Percentiles rank a stretch among this genome's conserved stretches.
Evolutionary conservation across 1,139 yeast species (phyloP).

Genomic region (Geotrichum aggregatum): DNA sequence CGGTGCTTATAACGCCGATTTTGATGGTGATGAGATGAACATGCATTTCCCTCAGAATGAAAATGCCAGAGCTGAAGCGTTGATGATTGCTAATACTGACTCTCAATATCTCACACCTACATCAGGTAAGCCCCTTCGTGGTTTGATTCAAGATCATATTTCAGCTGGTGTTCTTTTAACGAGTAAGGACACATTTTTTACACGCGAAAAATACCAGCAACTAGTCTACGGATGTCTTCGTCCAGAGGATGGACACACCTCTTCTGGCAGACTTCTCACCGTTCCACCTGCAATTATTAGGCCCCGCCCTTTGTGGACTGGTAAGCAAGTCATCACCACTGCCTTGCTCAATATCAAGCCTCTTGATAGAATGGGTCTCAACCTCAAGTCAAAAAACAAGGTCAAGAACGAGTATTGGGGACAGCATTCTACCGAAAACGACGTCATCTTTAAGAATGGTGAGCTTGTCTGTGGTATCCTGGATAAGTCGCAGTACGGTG

Average conservation of each 20-base stretch:
- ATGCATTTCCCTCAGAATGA: slow-evolving; percentile 99
- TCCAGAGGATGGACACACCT: slow-evolving; percentile 97
- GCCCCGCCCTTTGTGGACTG: slow-evolving; percentile 96
- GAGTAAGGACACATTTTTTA: slow-evolving; percentile 83
- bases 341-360: slow-evolving; percentile 80
- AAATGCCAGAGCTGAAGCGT: slow-evolving; percentile 95
- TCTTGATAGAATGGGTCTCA: slow-evolving; percentile 81
- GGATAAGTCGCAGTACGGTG: slow-evolving; percentile 98
- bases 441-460: slow-evolving; percentile 81
- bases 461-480: slow-evolving; percentile 85
- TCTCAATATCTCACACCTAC: slow-evolving; percentile 97
- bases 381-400: slow-evolving; percentile 77
- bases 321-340: slow-evolving; percentile 94
- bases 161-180: slow-evolving; percentile 99
- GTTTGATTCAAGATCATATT: slow-evolving; percentile 97
- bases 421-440: slow-evolving; percentile 71
- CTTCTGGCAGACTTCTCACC: slow-evolving; percentile 60
- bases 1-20: slow-evolving; percentile 98
- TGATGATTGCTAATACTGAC: slow-evolving; percentile 91
- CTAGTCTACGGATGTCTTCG: slow-evolving; percentile 88
- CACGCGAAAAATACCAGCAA: slow-evolving; percentile 89
- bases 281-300: slow-evolving; percentile 85
- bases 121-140: slow-evolving; percentile 96
- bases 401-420: slow-evolving; percentile 97
- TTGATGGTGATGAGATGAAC: slow-evolving; percentile 99